Evolutionary conservation across 2,329 filamentous ascomycete species (phyloP).

Genomic region (Diplodia corticola): DNA sequence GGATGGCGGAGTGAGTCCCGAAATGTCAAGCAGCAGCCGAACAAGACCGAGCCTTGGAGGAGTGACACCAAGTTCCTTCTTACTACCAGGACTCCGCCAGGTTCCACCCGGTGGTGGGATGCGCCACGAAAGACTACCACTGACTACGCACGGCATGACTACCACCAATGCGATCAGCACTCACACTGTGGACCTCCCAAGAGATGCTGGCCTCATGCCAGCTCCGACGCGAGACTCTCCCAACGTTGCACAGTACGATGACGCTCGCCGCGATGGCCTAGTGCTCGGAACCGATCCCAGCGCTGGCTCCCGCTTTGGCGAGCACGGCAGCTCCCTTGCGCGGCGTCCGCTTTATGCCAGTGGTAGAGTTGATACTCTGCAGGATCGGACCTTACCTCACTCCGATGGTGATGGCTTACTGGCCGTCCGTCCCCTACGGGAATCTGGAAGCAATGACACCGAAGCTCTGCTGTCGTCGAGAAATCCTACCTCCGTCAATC

Average conservation of each 20-base stretch:
- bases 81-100: background rate
- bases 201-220: background rate
- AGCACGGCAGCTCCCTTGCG: background rate
- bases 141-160: background rate
- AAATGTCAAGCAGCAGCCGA: background rate
- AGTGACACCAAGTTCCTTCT: background rate
- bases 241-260: background rate
- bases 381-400: background rate
- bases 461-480: background rate
- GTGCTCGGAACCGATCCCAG: conserved; percentile 3
- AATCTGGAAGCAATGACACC: background rate
- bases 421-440: background rate
- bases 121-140: background rate
- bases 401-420: background rate
- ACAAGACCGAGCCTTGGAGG: background rate
- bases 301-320: conserved; percentile 9
- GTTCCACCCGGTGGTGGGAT: background rate
- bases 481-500: background rate
- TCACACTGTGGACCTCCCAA: background rate
- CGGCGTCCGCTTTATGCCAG: background rate
- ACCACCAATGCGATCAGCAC: conserved; percentile 1
- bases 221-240: background rate
- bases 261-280: background rate
- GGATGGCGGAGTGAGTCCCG: background rate
- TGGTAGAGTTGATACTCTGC: too few relatives aligned